Base-by-base conservation (phyloP, 176 grass and related monocot genomes). In the Cocos nucifera region DNA sequence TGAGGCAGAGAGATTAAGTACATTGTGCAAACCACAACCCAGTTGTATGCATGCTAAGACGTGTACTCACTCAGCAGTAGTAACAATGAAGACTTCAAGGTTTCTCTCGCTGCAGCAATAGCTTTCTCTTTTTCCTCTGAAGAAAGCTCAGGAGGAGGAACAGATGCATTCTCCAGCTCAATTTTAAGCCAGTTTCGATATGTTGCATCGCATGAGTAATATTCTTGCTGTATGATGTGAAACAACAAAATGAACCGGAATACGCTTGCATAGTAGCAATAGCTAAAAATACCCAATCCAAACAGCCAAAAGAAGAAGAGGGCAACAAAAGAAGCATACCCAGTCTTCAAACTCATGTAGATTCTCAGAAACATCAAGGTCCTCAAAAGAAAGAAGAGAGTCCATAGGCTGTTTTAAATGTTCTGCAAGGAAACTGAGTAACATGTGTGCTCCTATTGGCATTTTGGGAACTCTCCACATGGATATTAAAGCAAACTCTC, bases 141-240 rank as follows among this genome's bases (percentile, higher is more conserved):
- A n/a, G 83, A 97, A 72, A 97, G 80, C 75, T 82, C 77, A 68
- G 80, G 78, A 85, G 92, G 78, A 65, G 84, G 60, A 77, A 97
- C 73, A 56, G 58, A 16, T 10, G 57, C 78, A 78, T 97, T 97
- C 62, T 83, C 78, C 63, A 86, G 77, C 70, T 97, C 92, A 27
- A 80, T 70, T 67, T 87, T 85, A 72, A 97, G 92, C 92, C 92
- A 97, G 23, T 78, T 90, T 44, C 92, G 87, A 73, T 91, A 97
- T 23, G 86, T 97, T 51, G 92, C 92, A 75, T 97, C 92, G 59
- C 85, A 83, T n/a, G 83, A 90, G 63, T 90, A 97, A 77, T 97
- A 97, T 79, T 86, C 87, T 54, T 84, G 80, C 92, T 97, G 83
- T 79, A 72, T 65, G 54, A 59, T 51, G 15, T 61, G 19, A 7